Conservation (phyloP, 495 filamentous ascomycete species). For the Penicillium paxilli region DNA sequence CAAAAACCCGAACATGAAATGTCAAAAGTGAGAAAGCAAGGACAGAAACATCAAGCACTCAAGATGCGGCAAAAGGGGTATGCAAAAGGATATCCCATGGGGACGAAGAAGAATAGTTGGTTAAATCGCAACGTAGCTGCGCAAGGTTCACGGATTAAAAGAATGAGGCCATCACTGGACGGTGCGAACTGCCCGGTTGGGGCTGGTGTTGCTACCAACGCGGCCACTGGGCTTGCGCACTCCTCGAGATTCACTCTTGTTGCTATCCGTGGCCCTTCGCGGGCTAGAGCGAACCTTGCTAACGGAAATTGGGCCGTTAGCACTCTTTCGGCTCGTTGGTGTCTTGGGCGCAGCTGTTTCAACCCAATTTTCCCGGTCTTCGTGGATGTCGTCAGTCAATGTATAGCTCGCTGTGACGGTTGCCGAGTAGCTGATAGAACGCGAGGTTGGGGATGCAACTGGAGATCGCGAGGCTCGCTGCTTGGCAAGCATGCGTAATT, state of each 20-base stretch:
- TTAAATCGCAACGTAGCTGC: conserved; percentile 6
- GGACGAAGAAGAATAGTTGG: conserved; percentile 22
- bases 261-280: conserved; percentile 56
- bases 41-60: conserved; percentile 23
- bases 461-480: conserved; percentile 54
- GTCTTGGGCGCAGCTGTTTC: conserved; percentile 61
- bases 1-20: conserved; percentile 2
- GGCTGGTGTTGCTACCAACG: conserved; percentile 67
- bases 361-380: conserved; percentile 49
- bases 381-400: conserved; percentile 41
- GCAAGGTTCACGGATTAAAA: neutral
- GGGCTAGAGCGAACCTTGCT: conserved; percentile 74
- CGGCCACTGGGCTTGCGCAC: conserved; percentile 92
- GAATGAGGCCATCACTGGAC: conserved; percentile 11
- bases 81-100: conserved; percentile 22
- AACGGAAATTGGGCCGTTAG: conserved; percentile 64
- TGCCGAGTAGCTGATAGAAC: conserved; percentile 52
- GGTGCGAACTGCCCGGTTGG: conserved; percentile 16
- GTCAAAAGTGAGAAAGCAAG: conserved; percentile 1
- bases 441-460: conserved; percentile 41
- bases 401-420: conserved; percentile 48
- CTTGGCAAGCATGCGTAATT: conserved; percentile 66
- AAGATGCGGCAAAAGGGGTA: conserved; percentile 27
- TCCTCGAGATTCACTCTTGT: conserved; percentile 55
- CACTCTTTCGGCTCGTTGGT: conserved; percentile 59